Base-by-base conservation (phyloP, 192 early-diverging fungal species). In the Coemansia sp. region DNA sequence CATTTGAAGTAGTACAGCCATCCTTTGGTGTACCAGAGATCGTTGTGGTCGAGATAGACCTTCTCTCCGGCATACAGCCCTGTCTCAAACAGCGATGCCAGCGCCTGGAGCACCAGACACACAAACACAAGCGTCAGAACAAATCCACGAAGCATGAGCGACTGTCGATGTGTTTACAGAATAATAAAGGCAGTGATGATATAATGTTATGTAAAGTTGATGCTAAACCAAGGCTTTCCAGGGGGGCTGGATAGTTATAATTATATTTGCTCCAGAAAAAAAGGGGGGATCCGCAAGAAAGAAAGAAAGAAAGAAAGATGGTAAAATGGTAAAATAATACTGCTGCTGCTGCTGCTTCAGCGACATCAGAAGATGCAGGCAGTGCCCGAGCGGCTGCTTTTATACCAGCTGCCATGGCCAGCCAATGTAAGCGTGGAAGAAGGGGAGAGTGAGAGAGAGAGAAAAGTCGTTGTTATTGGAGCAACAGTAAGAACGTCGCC, bases 1-100 rank as follows among this genome's bases (percentile, higher is more conserved):
- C 80, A 83, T 59, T 83, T 83, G 74, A 77, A 83, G 75, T 75
- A 67, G 72, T 77, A 83, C 56, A 68, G 75, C 80, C 80, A 83
- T 13, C 75, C 75, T 60, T 70, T 70, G 19, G 80, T 72, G 72
- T 83, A 83, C 20, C 64, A 53, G 13, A 83, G 63, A 53, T 74
- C 63, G 58, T 83, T 75, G 25, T 83, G 51, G 61, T 83, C 80
- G 6, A 83, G 37, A 53, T 66, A 71, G 44, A 83, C 61, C 57
- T 83, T 77, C 44, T 74, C 75, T 32, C 75, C 80, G 20, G 76
- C 76, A 49, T 83, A 83, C 7, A 77, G 61, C n/a, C 61, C 80
- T 5, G 80, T 83, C 49, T 77, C 75, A 12, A 75, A 64, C 63
- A 83, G 63, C 53, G 80, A 83, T 13, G 69, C 61, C 17, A 75